Base-by-base conservation (phyloP, 805 yeast genomes). In the Debaryomyces hansenii region DNA sequence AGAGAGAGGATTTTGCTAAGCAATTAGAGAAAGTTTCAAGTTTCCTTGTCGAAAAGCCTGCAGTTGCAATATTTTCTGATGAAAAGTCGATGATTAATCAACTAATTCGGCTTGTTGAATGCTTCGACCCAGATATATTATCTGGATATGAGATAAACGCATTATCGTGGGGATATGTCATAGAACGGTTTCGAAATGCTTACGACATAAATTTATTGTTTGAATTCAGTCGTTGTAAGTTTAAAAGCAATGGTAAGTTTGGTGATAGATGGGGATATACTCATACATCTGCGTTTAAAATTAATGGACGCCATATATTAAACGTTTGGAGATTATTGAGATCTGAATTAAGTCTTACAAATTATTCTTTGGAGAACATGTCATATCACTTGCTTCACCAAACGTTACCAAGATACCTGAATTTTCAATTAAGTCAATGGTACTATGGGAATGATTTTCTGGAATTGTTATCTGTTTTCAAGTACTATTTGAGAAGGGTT, bases 101-200 rank as follows among this genome's bases (percentile, higher is more conserved):
- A 5, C 66, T 92, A 7, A 66, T 83, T 0, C 72, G 75, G 1
- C 51, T 85, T 12, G 83, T 88, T 0, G 76, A 82, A 15, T 54
- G 70, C 2, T 73, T 82, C 42, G 98, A 94, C 59, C 97, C 98
- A 0, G 99, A 94, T 61, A 80, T 94, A 27, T 58, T 94, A 5
- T 76, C 88, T 0, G 98, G 97, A 0, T 94, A 78, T 61, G 99
- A 94, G 57, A 76, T 89, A 5, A 87, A 89, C 51, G 68, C 83
- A 0, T 56, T 78, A 0, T 88, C 97, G 0, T 92, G 98, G 98
- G 98, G 99, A 0, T 94, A 87, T 57, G 44, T 91, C 0, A 74
- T 87, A 20, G 94, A 87, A 43, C 63, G 99, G 39, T 75, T 79
- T 46, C 60, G 70, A 14, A 50, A 47, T 0, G 64, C 59, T 1